Base-by-base conservation (phyloP, 257 asterid species). In the Nicotiana tabacum region DNA sequence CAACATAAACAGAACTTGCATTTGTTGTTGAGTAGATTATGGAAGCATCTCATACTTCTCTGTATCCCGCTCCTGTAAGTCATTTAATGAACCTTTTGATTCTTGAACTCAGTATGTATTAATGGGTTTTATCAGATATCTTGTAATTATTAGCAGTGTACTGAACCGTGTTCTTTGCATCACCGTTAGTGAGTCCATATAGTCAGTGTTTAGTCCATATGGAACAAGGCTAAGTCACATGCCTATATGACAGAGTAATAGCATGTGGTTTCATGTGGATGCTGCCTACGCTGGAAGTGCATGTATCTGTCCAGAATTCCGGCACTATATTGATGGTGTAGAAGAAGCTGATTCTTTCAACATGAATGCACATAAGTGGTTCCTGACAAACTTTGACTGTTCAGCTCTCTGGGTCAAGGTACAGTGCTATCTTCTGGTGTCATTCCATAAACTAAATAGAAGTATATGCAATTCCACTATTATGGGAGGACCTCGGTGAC, bases 251-350 rank as follows among this genome's bases (percentile, higher is more conserved):
- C 92, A 96, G 99, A 85, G 88, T 81, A 84, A 93, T 82, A 95
- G 89, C 65, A 79, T 96, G 80, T 96, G 99, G 99, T 83, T 96
- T 87, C 99, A 96, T 80, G 91, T 96, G 88, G 99, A 96, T 87
- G 99, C 99, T 81, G 99, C 99, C 66, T 94, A 94, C 78, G 99
- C 98, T 87, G 99, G 99, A 86, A 96, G 99, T 88, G 97, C 99
- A 48, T 94, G 97, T 84, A 84, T 96, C 77, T 96, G 99, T 80
- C 98, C 98, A 0, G 99, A 96, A 85, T 90, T 89, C 48, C 95
- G 95, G 78, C 96, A 89, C 87, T 87, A 87, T 78, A 84, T 94
- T 60, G 87, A 96, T 81, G 99, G 99, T 1, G 92, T 96, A 4
- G 98, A 94, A 82, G 95, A 86, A 88, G 95, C 94, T 37, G 89